phyloP scores from a whole-genome alignment of 2,329 filamentous ascomycete species.

The Trichoderma polysporum region DNA sequence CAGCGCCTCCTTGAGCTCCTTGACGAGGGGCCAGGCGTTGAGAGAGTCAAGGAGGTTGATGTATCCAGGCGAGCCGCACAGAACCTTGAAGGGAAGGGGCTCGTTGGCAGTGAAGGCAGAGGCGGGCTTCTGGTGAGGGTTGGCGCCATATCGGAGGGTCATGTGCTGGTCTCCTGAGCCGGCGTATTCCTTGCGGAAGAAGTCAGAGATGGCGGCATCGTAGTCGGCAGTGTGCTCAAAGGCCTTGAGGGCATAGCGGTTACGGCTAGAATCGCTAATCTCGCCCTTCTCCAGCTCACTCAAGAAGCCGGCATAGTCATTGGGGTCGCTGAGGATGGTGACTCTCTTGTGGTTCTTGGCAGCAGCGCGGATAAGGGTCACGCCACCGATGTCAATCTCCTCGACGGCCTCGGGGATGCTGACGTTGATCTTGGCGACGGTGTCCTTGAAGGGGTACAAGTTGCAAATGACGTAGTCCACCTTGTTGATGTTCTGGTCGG shows the following conservation, averaged over 20 bases:
- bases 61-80: slow-evolving; percentile 87
- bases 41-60: slow-evolving; percentile 96
- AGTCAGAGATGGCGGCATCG: slow-evolving; percentile 89
- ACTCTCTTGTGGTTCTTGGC: slow-evolving; percentile 98
- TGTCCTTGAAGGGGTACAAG: slow-evolving; percentile 98
- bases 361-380: slow-evolving; percentile 91
- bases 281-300: slow-evolving; percentile 85
- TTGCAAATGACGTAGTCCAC: slow-evolving; percentile 98
- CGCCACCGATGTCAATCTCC: slow-evolving; percentile 97
- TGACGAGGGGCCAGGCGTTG: slow-evolving; percentile 95
- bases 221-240: slow-evolving; percentile 99
- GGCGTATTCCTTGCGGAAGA: slow-evolving; percentile 97
- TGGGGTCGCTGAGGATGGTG: slow-evolving; percentile 91
- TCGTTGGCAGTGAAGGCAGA: slow-evolving; percentile 74
- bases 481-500: slow-evolving; percentile 91
- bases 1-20: slow-evolving; percentile 88
- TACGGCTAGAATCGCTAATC: slow-evolving; percentile 80
- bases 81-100: slow-evolving; percentile 89
- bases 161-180: slow-evolving; percentile 79
- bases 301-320: slow-evolving; percentile 91
- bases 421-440: slow-evolving; percentile 93
- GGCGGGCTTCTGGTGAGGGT: slow-evolving; percentile 97
- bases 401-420: slow-evolving; percentile 96
- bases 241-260: slow-evolving; percentile 91
- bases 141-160: slow-evolving; percentile 88